Evolutionary conservation across 257 asterid species (phyloP).

Genomic region (Paulownia fortunei): DNA sequence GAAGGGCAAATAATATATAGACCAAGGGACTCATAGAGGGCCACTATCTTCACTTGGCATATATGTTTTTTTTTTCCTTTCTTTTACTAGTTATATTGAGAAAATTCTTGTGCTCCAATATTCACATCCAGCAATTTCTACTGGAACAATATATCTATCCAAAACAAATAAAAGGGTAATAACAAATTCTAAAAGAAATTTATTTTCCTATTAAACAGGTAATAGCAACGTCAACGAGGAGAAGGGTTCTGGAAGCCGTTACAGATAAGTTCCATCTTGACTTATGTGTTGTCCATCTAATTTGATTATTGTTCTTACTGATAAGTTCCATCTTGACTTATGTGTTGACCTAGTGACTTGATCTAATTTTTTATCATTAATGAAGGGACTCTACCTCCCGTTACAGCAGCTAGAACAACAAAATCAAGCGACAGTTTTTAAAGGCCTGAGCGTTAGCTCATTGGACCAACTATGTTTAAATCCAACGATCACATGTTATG

Average conservation of each 20-base stretch:
- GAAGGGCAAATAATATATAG: neutral
- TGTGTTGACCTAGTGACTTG: neutral
- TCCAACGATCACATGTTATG: slow-evolving; percentile 21
- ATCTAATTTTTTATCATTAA: neutral
- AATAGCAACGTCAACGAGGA: neutral
- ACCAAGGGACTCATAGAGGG: neutral
- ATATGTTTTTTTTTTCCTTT: neutral
- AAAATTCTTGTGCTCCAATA: neutral
- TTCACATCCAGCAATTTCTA: neutral
- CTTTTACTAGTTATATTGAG: neutral
- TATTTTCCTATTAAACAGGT: slow-evolving; percentile 1
- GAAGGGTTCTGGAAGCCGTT: slow-evolving; percentile 19
- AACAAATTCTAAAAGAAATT: neutral
- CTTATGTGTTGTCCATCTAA: neutral
- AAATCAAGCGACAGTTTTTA: neutral
- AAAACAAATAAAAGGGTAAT: neutral
- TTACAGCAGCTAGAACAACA: neutral
- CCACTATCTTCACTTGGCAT: slow-evolving; percentile 6
- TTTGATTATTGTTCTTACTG: neutral
- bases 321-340: neutral
- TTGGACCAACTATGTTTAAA: slow-evolving; percentile 24
- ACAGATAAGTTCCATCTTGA: neutral
- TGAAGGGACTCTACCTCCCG: neutral
- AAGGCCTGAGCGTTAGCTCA: slow-evolving; percentile 9
- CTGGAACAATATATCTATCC: neutral